Percentiles rank a stretch among this genome's conserved stretches.
Conservation (phyloP, 2,329 filamentous ascomycete species). For the Coniochaeta ligniaria region DNA sequence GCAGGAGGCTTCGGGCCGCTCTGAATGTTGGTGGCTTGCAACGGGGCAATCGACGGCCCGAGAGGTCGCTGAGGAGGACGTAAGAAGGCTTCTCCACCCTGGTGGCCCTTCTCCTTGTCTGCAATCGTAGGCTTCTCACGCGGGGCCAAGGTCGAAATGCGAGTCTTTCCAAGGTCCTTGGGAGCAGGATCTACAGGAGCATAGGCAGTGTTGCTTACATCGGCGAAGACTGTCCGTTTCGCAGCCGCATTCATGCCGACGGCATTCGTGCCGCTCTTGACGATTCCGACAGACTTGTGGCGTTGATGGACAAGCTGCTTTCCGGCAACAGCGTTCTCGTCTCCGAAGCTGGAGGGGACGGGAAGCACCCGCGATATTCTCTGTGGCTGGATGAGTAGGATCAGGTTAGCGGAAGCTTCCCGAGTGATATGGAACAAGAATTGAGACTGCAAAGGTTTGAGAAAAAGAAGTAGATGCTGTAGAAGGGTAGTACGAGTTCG, state of each 20-base stretch:
- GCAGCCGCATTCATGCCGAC: constrained; percentile 54
- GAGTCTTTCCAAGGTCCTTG: constrained; percentile 26
- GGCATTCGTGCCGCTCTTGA: constrained; percentile 38
- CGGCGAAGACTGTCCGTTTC: constrained; percentile 75
- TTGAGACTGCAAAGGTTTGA: not conserved
- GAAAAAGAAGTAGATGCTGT: not conserved
- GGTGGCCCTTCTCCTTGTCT: constrained; percentile 37
- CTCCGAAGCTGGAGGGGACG: constrained; percentile 42
- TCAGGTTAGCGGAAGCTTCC: not conserved
- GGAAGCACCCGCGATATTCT: constrained; percentile 5
- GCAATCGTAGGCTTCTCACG: constrained; percentile 14
- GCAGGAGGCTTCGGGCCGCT: constrained; percentile 5
- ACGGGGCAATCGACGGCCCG: constrained; percentile 6
- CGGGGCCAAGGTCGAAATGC: constrained; percentile 12
- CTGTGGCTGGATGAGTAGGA: not conserved
- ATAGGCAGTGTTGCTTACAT: constrained; percentile 66
- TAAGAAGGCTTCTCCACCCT: constrained; percentile 26
- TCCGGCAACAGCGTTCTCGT: constrained; percentile 60
- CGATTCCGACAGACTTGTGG: constrained; percentile 69
- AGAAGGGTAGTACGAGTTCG: not conserved
- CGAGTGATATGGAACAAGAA: not conserved
- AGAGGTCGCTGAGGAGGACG: constrained; percentile 27
- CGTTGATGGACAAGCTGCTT: constrained; percentile 66
- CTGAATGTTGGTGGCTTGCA: constrained; percentile 3
- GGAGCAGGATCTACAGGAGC: constrained; percentile 19